phyloP scores from a whole-genome alignment of 164 flowering plant genomes.

The Sextonia rubra region DNA sequence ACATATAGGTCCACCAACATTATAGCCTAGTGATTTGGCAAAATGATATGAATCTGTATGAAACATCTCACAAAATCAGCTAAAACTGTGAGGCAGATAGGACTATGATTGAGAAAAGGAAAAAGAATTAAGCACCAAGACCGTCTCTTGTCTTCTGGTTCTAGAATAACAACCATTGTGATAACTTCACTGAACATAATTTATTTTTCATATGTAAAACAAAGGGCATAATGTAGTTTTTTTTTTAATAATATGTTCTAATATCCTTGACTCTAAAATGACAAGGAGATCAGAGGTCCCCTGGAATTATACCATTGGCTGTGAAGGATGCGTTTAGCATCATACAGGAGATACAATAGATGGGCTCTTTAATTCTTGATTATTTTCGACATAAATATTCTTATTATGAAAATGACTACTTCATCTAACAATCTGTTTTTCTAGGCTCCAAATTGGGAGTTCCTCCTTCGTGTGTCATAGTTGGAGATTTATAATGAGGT shows the following conservation, averaged over 20 bases:
- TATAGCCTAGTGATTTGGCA: neutral
- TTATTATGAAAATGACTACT: conserved; percentile 2
- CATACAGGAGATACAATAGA: conserved; percentile 77
- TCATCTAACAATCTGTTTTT: conserved; percentile 17
- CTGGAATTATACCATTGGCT: conserved; percentile 93
- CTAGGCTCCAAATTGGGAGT: conserved; percentile 89
- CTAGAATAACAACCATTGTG: neutral
- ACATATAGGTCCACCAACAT: too few species aligned
- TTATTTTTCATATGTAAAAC: neutral
- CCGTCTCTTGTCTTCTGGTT: too few species aligned
- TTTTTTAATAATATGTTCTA: conserved; percentile 5
- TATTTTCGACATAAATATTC: neutral
- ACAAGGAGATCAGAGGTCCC: conserved; percentile 98
- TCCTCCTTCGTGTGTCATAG: conserved; percentile 91
- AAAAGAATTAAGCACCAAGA: too few species aligned
- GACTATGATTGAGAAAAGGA: neutral
- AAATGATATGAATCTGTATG: too few species aligned
- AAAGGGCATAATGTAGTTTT: too few species aligned
- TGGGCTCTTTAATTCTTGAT: neutral
- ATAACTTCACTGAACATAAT: neutral
- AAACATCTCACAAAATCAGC: too few species aligned
- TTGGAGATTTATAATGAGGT: conserved; percentile 98
- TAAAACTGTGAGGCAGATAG: too few species aligned
- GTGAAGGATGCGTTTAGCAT: conserved; percentile 96
- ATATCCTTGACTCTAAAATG: conserved; percentile 1